A percentile compares a stretch with the other conserved stretches of the same genome.
Evolutionary conservation across 352 stramenopile species (phyloP).

Genomic region (Peronosclerospora sorghi): DNA sequence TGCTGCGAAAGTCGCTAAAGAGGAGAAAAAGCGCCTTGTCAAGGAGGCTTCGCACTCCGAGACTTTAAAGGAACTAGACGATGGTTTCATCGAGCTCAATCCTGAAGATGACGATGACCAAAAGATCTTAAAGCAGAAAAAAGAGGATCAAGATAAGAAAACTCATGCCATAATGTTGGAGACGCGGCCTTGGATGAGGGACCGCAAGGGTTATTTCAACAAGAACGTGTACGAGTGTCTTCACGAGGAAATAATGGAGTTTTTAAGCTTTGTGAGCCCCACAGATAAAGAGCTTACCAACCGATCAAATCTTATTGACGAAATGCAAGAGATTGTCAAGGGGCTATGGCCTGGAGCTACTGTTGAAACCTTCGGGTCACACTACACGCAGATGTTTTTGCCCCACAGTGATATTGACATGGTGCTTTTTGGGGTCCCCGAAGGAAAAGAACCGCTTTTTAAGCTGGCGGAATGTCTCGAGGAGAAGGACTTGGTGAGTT

Average conservation of each 20-base stretch:
- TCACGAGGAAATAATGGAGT: conserved; percentile 94
- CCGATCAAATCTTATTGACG: conserved; percentile 55
- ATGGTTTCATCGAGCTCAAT: conserved; percentile 46
- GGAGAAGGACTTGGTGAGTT: conserved; percentile 68
- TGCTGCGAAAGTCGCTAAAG: conserved; percentile 38
- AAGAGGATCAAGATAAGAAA: conserved; percentile 1
- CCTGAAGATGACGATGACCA: conserved; percentile 3
- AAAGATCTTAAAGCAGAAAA: conserved; percentile 5
- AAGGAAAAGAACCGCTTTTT: conserved; percentile 43
- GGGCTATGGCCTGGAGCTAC: conserved; percentile 44
- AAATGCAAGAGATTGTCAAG: conserved; percentile 59
- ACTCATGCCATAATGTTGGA: conserved; percentile 30
- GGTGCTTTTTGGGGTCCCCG: conserved; percentile 72
- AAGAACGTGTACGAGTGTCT: conserved; percentile 80
- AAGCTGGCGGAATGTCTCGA: conserved; percentile 42
- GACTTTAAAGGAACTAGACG: conserved; percentile 9
- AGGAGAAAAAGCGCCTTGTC: conserved; percentile 29
- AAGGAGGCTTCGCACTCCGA: conserved; percentile 1
- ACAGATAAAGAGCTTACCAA: conserved; percentile 58
- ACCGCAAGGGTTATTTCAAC: conserved; percentile 42
- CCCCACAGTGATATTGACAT: conserved; percentile 92
- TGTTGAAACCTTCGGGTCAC: conserved; percentile 87
- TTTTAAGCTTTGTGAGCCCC: conserved; percentile 86
- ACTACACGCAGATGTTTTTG: conserved; percentile 88
- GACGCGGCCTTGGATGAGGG: conserved; percentile 57